Conservation (phyloP, 257 asterid species). For the Petunia axillaris region DNA sequence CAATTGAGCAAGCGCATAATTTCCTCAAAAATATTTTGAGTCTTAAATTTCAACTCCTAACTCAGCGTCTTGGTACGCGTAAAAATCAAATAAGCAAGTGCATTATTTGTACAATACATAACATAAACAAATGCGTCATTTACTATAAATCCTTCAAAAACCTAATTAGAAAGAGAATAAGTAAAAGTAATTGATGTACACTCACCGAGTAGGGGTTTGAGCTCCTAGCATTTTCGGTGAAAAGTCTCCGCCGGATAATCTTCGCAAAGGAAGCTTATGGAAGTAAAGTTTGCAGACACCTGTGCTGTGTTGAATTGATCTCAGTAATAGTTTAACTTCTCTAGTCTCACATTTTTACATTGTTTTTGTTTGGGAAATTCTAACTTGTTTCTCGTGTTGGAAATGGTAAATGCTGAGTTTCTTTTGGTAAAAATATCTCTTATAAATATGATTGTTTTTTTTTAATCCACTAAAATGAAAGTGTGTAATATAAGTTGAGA, state of each 20-base stretch:
- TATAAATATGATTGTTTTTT: no score
- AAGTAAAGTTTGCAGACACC: not conserved
- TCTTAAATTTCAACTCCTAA: not conserved
- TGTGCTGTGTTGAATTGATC: conserved; percentile 6
- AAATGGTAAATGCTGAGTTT: not conserved
- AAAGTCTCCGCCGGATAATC: not conserved
- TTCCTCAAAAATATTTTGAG: not conserved
- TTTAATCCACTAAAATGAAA: no score
- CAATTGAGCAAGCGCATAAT: not conserved
- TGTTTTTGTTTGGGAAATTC: not conserved
- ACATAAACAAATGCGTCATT: not conserved
- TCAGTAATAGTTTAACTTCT: not conserved
- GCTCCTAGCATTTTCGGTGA: conserved; percentile 56
- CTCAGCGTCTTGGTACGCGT: no score
- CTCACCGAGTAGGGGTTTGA: conserved; percentile 79
- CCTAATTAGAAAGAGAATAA: conserved; percentile 24
- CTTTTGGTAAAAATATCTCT: no score
- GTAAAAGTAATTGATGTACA: conserved; percentile 26
- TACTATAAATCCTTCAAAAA: not conserved
- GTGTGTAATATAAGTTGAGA: no score
- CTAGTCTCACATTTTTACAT: not conserved
- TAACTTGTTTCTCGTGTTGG: not conserved
- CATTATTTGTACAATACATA: not conserved
- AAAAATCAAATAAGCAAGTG: not conserved
- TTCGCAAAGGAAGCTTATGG: no score